Conservation (phyloP, 1,139 yeast species). For the Saccharomyces hybrid region DNA sequence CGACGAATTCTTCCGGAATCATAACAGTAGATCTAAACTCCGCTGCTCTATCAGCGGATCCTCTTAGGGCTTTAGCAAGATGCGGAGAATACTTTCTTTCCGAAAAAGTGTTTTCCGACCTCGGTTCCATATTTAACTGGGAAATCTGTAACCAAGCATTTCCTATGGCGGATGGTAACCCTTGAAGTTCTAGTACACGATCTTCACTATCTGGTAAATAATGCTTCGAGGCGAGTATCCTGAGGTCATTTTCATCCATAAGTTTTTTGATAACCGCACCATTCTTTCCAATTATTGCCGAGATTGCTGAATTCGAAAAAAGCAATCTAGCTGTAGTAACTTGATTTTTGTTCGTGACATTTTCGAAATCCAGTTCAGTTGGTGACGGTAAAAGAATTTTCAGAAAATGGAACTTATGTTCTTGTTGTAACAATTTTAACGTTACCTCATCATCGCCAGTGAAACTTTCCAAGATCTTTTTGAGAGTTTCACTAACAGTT, state of each 20-base stretch:
- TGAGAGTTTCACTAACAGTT: slow-evolving; percentile 61
- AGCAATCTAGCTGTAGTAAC: slow-evolving; percentile 48
- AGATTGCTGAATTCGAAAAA: slow-evolving; percentile 39
- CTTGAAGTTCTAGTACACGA: slow-evolving; percentile 81
- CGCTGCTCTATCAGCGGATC: background rate
- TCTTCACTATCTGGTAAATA: slow-evolving; percentile 77
- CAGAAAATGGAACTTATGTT: slow-evolving; percentile 25
- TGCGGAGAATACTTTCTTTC: slow-evolving; percentile 19
- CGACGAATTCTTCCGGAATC: slow-evolving; percentile 77
- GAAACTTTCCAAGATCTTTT: slow-evolving; percentile 62
- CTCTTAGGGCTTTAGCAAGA: slow-evolving; percentile 9
- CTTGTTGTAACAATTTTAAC: slow-evolving; percentile 7
- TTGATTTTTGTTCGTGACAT: slow-evolving; percentile 13
- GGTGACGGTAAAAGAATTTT: slow-evolving; percentile 27
- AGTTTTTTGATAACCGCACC: slow-evolving; percentile 75
- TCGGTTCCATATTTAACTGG: slow-evolving; percentile 17
- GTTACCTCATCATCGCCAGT: slow-evolving; percentile 9
- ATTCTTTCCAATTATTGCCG: slow-evolving; percentile 28
- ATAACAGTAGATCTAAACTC: slow-evolving; percentile 16
- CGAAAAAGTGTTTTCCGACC: slow-evolving; percentile 13
- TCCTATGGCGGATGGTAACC: slow-evolving; percentile 59
- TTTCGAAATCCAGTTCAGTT: slow-evolving; percentile 16
- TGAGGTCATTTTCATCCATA: slow-evolving; percentile 45
- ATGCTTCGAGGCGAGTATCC: slow-evolving; percentile 66
- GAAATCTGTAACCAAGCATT: slow-evolving; percentile 49